phyloP scores from a whole-genome alignment of 148 eudicot species.

The Dianthus caryophyllus region DNA sequence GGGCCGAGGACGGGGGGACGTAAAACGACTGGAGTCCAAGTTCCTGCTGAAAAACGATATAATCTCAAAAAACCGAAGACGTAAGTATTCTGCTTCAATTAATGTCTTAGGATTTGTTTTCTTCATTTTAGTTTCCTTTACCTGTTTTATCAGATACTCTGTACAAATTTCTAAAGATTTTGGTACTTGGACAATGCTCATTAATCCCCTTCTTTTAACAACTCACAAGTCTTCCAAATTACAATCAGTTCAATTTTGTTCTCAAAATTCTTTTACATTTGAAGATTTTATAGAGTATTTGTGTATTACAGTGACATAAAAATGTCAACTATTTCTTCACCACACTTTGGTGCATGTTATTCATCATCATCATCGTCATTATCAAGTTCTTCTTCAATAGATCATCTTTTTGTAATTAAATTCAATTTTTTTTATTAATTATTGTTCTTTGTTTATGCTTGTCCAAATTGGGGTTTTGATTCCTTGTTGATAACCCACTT shows the following conservation, averaged over 20 bases:
- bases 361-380: constrained; percentile 27
- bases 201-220: constrained; percentile 10
- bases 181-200: too few species aligned
- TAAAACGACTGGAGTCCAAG: too few species aligned
- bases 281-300: background rate
- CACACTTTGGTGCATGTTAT: constrained; percentile 34
- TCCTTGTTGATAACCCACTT: background rate
- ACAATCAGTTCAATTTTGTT: background rate
- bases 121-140: too few species aligned
- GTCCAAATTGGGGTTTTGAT: constrained; percentile 1
- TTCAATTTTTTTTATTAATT: background rate
- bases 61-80: too few species aligned
- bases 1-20: too few species aligned
- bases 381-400: constrained; percentile 10
- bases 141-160: too few species aligned
- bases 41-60: too few species aligned
- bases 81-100: too few species aligned
- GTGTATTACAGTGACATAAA: background rate
- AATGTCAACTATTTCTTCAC: constrained; percentile 50
- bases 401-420: background rate
- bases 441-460: background rate
- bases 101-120: too few species aligned
- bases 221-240: too few species aligned
- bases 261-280: background rate
- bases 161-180: too few species aligned